A percentile compares a stretch with the other conserved stretches of the same genome.
Conservation (phyloP, 23 red algal species). For the Gracilaria caudata region DNA sequence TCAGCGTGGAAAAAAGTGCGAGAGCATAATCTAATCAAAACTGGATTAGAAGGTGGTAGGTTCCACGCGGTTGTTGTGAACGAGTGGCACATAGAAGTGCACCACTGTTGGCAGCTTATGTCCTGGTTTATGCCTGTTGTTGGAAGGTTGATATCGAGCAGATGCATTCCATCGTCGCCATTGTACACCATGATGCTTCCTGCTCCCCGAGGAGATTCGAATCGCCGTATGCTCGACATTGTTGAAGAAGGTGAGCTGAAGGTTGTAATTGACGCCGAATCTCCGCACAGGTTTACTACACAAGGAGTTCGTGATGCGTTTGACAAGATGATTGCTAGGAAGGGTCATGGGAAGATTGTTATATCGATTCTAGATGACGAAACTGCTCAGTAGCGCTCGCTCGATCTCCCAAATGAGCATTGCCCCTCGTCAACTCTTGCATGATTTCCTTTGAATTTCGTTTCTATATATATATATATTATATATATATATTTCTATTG, state of each 20-base stretch:
- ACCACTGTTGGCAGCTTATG: constrained; percentile 26
- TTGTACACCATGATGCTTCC: constrained; percentile 66
- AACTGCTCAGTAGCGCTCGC: not conserved
- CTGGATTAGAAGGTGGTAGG: constrained; percentile 51
- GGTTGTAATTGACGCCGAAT: constrained; percentile 51
- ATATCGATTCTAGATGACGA: constrained; percentile 41
- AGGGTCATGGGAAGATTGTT: constrained; percentile 62
- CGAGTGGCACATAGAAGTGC: constrained; percentile 62
- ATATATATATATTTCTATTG: no score
- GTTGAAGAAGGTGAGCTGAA: constrained; percentile 51
- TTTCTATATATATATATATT: no score
- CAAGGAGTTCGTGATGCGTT: constrained; percentile 65
- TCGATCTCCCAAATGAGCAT: no score
- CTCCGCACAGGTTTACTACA: constrained; percentile 58
- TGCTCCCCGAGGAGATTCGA: constrained; percentile 20
- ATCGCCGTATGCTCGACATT: constrained; percentile 32
- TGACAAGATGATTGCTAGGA: constrained; percentile 51
- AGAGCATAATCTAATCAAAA: constrained; percentile 34
- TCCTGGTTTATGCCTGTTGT: constrained; percentile 52
- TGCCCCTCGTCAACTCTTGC: no score
- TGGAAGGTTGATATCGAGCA: constrained; percentile 6
- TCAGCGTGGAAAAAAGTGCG: constrained; percentile 50
- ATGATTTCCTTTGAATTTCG: no score
- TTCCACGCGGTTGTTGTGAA: constrained; percentile 72
- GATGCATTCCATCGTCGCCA: constrained; percentile 13